Evolutionary conservation across 495 filamentous ascomycete species (phyloP).

Genomic region (Parathielavia appendiculata): DNA sequence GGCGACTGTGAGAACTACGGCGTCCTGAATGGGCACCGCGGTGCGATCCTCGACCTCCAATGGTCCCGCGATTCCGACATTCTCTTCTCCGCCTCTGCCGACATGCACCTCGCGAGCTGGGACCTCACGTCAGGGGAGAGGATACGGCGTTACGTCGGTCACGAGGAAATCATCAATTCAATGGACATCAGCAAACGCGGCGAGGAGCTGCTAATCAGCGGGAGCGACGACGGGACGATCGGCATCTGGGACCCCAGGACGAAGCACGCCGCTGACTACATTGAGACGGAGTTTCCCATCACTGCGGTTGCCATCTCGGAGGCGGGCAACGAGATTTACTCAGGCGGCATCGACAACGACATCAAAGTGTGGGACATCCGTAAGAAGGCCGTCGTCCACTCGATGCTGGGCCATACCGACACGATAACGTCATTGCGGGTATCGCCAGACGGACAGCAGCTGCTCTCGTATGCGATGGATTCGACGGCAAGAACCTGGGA

Average conservation of each 20-base stretch:
- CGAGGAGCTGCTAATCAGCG: slow-evolving; percentile 82
- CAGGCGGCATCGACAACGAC: slow-evolving; percentile 92
- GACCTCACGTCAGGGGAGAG: slow-evolving; percentile 80
- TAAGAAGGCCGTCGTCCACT: slow-evolving; percentile 81
- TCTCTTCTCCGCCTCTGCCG: slow-evolving; percentile 89
- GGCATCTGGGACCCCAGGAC: slow-evolving; percentile 96
- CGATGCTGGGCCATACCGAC: slow-evolving; percentile 84
- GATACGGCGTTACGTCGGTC: slow-evolving; percentile 86
- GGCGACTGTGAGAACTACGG: slow-evolving; percentile 94
- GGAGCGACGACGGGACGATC: slow-evolving; percentile 87
- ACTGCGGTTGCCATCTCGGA: slow-evolving; percentile 87
- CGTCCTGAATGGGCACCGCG: slow-evolving; percentile 77
- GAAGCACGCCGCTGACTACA: slow-evolving; percentile 79
- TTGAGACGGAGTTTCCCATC: slow-evolving; percentile 89
- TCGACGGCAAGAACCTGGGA: slow-evolving; percentile 94
- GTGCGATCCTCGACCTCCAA: slow-evolving; percentile 83
- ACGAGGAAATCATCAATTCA: slow-evolving; percentile 90
- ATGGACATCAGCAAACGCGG: slow-evolving; percentile 83
- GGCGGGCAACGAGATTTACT: slow-evolving; percentile 92
- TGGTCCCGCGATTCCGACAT: slow-evolving; percentile 93
- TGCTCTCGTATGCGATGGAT: slow-evolving; percentile 91
- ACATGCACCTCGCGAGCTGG: slow-evolving; percentile 90
- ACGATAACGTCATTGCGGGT: slow-evolving; percentile 85
- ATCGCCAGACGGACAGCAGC: slow-evolving; percentile 84
- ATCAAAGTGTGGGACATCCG: slow-evolving; percentile 96